Evolutionary conservation across 1,139 yeast species (phyloP), one percentile per base, ranked within the genome.

Genomic region (Magnusiomyces suaveolens): DNA sequence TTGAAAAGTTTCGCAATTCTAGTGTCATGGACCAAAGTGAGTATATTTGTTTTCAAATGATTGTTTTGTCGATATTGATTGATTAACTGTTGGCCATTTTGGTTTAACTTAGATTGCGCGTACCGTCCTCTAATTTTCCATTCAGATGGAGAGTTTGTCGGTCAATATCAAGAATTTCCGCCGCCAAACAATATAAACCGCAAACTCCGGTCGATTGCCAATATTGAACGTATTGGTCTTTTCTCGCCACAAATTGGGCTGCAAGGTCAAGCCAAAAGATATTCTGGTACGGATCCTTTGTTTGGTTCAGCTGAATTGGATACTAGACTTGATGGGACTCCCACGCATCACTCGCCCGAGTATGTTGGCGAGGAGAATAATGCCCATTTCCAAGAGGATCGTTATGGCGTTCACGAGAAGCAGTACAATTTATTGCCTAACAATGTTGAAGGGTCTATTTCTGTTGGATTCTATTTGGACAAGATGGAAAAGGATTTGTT

Each of bases 1-100:
- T 76, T 52, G 73, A 75, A 52, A 77, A 75, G 60, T 77, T 77
- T 62, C 70, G 78, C 47, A 71, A 72, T 58, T 77, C 81, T 6
- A 73, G 73, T 47, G 78, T 78, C 6, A 75, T 77, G 80, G 72
- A 70, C 52, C 75, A 74, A 60, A 65, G 66, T 61, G 51, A 51
- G 58, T 54, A 6, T 4, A 33, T 16, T 16, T 10, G 18, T 38
- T 4, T 38, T n/a, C n/a, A 26, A 41, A 29, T 24, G n/a, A n/a
- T 43, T 38, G 43, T 16, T 38, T 38, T 38, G 43, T 10, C 6
- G 36, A 29, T 29, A 8, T 29, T 41, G 24, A 20, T 24, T 18
- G 24, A 41, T 18, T 41, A 48, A 29, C 36, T 29, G 36, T n/a
- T n/a, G n/a, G n/a, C n/a, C n/a, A n/a, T n/a, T 6, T 29, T 29